Evolutionary conservation across 495 filamentous ascomycete species (phyloP).

Genomic region (Viridothelium virens): DNA sequence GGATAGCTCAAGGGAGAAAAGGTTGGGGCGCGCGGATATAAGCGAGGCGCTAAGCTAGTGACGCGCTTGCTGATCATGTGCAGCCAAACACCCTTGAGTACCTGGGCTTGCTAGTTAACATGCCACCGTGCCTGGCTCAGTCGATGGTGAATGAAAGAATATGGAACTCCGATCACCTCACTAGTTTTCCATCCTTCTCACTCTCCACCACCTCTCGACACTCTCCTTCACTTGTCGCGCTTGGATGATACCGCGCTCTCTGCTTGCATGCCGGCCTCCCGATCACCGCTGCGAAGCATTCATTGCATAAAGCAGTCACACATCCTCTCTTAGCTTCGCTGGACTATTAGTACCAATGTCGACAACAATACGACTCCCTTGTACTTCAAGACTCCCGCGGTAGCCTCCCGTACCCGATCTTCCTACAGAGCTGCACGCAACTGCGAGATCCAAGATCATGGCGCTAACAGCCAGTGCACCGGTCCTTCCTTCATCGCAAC

Average conservation of each 20-base stretch:
- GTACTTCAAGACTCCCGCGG: neutral
- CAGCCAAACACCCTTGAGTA: neutral
- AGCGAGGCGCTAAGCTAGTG: neutral
- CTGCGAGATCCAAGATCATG: neutral
- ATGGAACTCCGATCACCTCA: too few relatives aligned
- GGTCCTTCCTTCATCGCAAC: slow-evolving; percentile 23
- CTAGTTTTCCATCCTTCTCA: too few relatives aligned
- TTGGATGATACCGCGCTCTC: too few relatives aligned
- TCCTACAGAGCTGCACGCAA: neutral
- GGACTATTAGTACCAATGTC: neutral
- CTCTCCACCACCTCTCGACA: too few relatives aligned
- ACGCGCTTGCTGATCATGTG: slow-evolving; percentile 1
- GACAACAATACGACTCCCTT: neutral
- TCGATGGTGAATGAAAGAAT: too few relatives aligned
- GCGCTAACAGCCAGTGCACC: neutral
- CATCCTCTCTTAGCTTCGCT: neutral
- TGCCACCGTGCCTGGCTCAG: too few relatives aligned
- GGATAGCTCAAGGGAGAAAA: neutral
- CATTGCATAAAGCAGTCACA: neutral
- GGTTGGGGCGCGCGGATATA: slow-evolving; percentile 5
- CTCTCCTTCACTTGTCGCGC: too few relatives aligned
- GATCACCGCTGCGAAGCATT: neutral
- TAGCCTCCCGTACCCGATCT: neutral
- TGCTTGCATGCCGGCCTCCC: too few relatives aligned
- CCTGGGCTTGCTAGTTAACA: too few relatives aligned